Conservation (phyloP, 2,329 filamentous ascomycete species). For the Apiospora marii region DNA sequence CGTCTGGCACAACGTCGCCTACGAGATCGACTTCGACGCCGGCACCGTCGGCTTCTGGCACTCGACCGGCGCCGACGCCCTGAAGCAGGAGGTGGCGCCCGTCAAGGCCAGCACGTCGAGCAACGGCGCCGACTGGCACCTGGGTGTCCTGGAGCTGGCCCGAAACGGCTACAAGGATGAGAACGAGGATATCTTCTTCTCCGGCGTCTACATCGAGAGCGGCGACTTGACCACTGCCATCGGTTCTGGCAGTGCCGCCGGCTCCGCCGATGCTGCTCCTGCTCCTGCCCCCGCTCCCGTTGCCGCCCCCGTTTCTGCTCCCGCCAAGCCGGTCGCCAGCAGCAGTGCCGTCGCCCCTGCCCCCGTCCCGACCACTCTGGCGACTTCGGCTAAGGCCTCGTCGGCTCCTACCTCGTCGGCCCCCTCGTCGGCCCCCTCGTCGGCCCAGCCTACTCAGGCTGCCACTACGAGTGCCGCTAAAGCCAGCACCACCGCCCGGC, state of each 20-base stretch:
- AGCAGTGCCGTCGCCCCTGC: not conserved
- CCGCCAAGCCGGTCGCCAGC: not conserved
- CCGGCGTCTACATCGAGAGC: slow-evolving; percentile 74
- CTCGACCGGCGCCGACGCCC: slow-evolving; percentile 65
- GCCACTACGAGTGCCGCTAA: not conserved
- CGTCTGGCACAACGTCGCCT: slow-evolving; percentile 79
- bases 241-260: slow-evolving; percentile 1
- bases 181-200: slow-evolving; percentile 71
- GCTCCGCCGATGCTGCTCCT: not conserved
- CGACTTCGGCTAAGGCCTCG: slow-evolving; percentile 6
- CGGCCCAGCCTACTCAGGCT: not conserved
- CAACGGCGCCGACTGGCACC: slow-evolving; percentile 76
- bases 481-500: not conserved
- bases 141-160: slow-evolving; percentile 73
- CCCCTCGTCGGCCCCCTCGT: not conserved
- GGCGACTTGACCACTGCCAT: slow-evolving; percentile 49
- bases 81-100: slow-evolving; percentile 66
- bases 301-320: not conserved
- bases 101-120: slow-evolving; percentile 52
- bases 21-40: slow-evolving; percentile 73
- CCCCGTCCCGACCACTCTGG: not conserved
- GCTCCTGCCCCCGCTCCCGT: not conserved
- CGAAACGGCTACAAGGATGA: slow-evolving; percentile 60
- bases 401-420: not conserved
- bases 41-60: slow-evolving; percentile 74